Percentiles rank a stretch among this genome's conserved stretches.
Evolutionary conservation across 345 rosid genomes (phyloP).

Genomic region (Salix exigua): DNA sequence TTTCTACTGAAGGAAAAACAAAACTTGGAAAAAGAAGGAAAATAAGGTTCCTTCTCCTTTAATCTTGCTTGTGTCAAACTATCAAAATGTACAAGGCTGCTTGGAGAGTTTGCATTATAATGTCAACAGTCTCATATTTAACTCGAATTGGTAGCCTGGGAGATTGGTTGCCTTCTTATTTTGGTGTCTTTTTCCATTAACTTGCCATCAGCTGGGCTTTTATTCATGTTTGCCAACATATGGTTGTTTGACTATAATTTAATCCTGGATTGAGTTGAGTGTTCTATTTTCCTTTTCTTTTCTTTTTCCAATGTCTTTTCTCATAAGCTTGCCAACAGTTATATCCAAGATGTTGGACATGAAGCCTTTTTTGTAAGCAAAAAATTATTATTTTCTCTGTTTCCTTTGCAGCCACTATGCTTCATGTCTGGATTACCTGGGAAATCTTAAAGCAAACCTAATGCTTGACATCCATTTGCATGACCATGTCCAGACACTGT

Average conservation of each 20-base stretch:
- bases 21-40: neutral
- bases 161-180: neutral
- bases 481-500: conserved; percentile 79
- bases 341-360: too few species aligned
- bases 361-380: neutral
- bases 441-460: conserved; percentile 75
- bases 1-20: neutral
- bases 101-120: neutral
- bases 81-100: neutral
- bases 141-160: neutral
- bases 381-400: neutral
- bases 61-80: neutral
- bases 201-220: neutral
- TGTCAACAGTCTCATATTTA: neutral
- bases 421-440: conserved; percentile 87
- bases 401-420: conserved; percentile 74
- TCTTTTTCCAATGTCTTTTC: neutral
- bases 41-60: neutral
- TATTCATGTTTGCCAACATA: neutral
- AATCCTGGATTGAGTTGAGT: neutral
- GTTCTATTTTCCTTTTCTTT: neutral
- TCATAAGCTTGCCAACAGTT: neutral
- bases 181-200: neutral
- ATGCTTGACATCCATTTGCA: conserved; percentile 90
- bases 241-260: neutral